Evolutionary conservation across 148 eudicot species (phyloP).

Genomic region (Beta vulgaris): DNA sequence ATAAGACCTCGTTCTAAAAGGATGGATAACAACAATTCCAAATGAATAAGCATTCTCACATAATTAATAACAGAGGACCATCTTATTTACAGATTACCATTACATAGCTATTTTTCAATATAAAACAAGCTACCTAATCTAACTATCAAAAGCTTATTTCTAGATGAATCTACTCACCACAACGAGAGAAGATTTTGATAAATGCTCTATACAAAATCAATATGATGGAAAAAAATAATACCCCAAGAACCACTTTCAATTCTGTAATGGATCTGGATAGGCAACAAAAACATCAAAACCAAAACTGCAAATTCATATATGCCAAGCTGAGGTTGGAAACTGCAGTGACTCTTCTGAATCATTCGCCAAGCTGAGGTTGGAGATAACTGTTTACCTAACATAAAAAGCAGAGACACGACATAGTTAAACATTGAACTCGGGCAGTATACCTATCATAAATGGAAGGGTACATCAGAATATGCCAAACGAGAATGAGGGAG

Average conservation of each 20-base stretch:
- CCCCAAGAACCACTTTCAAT: not conserved
- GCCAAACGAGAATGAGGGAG: no score
- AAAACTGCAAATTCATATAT: not conserved
- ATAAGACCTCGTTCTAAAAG: no score
- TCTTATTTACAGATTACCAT: not conserved
- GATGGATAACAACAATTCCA: no score
- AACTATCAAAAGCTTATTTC: not conserved
- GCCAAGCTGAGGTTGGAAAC: not conserved
- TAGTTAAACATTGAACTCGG: not conserved
- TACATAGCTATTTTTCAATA: no score
- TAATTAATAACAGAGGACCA: no score
- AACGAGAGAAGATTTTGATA: not conserved
- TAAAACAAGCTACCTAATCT: not conserved
- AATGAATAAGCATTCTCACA: no score
- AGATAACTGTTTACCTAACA: no score
- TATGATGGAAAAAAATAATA: not conserved
- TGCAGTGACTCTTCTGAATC: not conserved
- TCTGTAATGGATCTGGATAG: not conserved
- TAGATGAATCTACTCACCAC: not conserved
- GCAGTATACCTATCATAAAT: constrained; percentile 1
- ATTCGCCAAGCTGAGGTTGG: not conserved
- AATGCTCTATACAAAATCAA: not conserved
- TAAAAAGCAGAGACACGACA: no score
- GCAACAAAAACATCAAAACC: not conserved
- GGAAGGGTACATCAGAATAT: not conserved